A percentile compares a stretch with the other conserved stretches of the same genome.
These are phyloP conservation scores for Fusarium sp. DNA, from an alignment of 2,329 filamentous ascomycete species.

Conservation along the genomic window DNA sequence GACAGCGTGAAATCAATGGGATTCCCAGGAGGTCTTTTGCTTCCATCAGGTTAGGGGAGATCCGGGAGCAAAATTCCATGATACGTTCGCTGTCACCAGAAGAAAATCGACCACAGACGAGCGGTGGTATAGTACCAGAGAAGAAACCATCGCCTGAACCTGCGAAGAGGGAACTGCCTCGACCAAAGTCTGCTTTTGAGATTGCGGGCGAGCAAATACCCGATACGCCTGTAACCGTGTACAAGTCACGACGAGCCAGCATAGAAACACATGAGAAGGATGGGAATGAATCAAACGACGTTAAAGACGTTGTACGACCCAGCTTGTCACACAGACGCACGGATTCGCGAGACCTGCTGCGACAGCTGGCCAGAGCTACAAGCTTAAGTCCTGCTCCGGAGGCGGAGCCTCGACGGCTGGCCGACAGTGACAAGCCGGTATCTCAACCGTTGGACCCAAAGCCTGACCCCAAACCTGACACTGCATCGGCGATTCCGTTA, in stretches of 20 bases:
- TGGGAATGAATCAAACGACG: slow-evolving; percentile 3
- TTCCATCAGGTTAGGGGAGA: slow-evolving; percentile 64
- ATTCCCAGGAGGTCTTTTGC: slow-evolving; percentile 61
- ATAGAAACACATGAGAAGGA: slow-evolving; percentile 14
- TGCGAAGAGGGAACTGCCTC: slow-evolving; percentile 30
- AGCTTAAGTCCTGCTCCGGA: slow-evolving; percentile 58
- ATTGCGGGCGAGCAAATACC: slow-evolving; percentile 49
- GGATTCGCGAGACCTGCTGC: slow-evolving; percentile 62
- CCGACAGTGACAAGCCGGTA: slow-evolving; percentile 25
- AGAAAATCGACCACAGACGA: slow-evolving; percentile 48
- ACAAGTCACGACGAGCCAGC: slow-evolving; percentile 43
- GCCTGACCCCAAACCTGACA: slow-evolving; percentile 30
- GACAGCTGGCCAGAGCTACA: slow-evolving; percentile 60
- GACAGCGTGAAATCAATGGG: slow-evolving; percentile 56
- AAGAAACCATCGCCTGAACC: slow-evolving; percentile 9
- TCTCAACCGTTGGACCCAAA: slow-evolving; percentile 23
- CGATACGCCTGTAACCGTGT: slow-evolving; percentile 57
- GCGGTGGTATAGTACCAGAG: slow-evolving; percentile 29
- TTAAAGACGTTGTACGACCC: slow-evolving; percentile 27
- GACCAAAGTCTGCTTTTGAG: slow-evolving; percentile 43
- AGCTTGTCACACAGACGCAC: slow-evolving; percentile 40
- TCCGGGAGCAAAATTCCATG: slow-evolving; percentile 61
- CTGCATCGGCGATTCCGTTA: slow-evolving; percentile 25
- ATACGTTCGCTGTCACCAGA: slow-evolving; percentile 58
- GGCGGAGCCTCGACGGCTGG: slow-evolving; percentile 30